Evolutionary conservation across 2,329 filamentous ascomycete genomes (phyloP), one percentile per base, ranked within the genome.

Genomic region (Alternaria metachromatica): DNA sequence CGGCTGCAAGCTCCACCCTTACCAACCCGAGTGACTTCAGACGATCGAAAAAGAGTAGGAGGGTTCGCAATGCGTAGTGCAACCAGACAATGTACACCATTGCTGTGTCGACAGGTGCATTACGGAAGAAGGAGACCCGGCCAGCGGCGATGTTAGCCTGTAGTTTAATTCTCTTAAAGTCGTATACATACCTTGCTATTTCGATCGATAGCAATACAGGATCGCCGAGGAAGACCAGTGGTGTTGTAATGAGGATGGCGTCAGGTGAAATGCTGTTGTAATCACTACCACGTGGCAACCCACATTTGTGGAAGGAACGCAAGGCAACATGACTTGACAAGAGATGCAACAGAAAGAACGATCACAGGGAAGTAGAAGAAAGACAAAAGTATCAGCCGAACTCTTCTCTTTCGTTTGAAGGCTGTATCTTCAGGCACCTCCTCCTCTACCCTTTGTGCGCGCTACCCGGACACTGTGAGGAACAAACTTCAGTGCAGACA

Each of bases 401-500:
- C 33, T 49, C 26, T 11, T 49, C 21, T 51, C 30, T 18, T 54
- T 10, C 10, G 10, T 26, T 33, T 8, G 13, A 11, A 10, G 30
- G 12, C 15, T 23, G 5, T n/a, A 18, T 28, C 26, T 7, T 61
- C 59, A 62, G 10, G 28, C 50, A 12, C 58, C 55, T 55, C 55
- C 62, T 44, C 57, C 63, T 37, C 69, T 68, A 54, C 71, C 73
- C 54, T 69, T 68, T 6, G 69, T 69, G 45, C 65, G 68, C 11
- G 73, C 66, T 56, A 72, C 67, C 9, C 66, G 65, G 10, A 77
- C 65, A 59, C 74, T 77, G 44, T 73, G 83, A 18, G 92, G 92
- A 6, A 94, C 85, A 72, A 94, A 92, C 56, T 87, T 87, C 64
- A 94, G 80, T 4, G 90, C 84, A 1, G 90, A 92, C 89, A 94